Evolutionary conservation across 1,284 basidiomycete species (phyloP).

Genomic region (Sparassis latifolia): DNA sequence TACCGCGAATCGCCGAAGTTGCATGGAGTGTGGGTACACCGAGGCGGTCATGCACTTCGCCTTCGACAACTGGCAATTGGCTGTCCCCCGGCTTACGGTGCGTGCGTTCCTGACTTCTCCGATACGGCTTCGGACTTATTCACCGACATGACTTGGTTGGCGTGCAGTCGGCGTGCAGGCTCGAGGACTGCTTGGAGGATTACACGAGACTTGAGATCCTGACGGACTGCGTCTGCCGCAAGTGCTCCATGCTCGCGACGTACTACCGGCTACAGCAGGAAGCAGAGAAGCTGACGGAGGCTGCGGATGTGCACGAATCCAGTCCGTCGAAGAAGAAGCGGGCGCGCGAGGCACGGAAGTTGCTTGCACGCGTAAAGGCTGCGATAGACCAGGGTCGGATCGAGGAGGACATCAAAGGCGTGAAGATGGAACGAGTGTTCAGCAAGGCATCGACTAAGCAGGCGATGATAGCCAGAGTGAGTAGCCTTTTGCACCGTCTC

Average conservation of each 20-base stretch:
- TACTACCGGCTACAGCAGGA: conserved; percentile 54
- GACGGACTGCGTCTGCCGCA: conserved; percentile 79
- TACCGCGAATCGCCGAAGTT: conserved; percentile 78
- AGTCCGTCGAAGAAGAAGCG: conserved; percentile 65
- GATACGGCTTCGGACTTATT: too few relatives aligned
- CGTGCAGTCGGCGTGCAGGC: conserved; percentile 44
- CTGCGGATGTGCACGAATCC: conserved; percentile 35
- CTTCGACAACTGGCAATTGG: conserved; percentile 77
- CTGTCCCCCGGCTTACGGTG: conserved; percentile 58
- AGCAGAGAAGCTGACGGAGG: conserved; percentile 44
- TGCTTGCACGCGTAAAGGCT: conserved; percentile 51
- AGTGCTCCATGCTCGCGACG: conserved; percentile 74
- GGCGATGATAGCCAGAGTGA: conserved; percentile 78
- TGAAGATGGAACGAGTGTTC: conserved; percentile 68
- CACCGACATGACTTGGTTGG: background rate
- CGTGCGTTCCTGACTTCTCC: conserved; percentile 26
- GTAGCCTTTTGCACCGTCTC: conserved; percentile 20
- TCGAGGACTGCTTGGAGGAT: conserved; percentile 72
- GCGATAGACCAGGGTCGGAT: conserved; percentile 71
- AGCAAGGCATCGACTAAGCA: conserved; percentile 80
- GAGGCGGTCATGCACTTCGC: conserved; percentile 85
- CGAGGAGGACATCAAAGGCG: conserved; percentile 72
- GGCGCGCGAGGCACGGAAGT: conserved; percentile 59
- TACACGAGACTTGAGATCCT: conserved; percentile 80
- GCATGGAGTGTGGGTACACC: conserved; percentile 78